Conservation (phyloP, 305 asterid species). For the Fraxinus xanthoxyloides region DNA sequence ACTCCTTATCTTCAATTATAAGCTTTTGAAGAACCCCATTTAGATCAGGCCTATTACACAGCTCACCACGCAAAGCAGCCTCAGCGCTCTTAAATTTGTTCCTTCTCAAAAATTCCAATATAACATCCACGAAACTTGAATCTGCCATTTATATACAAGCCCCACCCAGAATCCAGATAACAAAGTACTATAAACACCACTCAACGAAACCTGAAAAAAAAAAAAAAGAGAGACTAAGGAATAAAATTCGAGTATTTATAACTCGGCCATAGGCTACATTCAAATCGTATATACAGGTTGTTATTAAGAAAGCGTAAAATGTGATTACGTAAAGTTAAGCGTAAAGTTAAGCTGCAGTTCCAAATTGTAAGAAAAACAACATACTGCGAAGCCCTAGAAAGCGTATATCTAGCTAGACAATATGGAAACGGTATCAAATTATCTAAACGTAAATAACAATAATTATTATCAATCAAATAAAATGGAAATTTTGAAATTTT, state of each 20-base stretch:
- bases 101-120: slow-evolving; percentile 65
- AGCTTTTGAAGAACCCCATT: slow-evolving; percentile 61
- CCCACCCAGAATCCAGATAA: slow-evolving; percentile 20
- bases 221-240: neutral
- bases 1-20: slow-evolving; percentile 49
- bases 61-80: slow-evolving; percentile 77
- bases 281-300: neutral
- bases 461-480: neutral
- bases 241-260: slow-evolving; percentile 19
- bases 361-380: neutral
- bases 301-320: neutral
- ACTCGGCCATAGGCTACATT: slow-evolving; percentile 11
- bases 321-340: neutral
- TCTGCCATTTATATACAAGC: slow-evolving; percentile 57
- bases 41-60: slow-evolving; percentile 65
- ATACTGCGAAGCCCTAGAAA: neutral
- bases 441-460: neutral
- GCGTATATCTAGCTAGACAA: neutral
- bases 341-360: neutral
- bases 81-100: slow-evolving; percentile 81
- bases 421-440: slow-evolving; percentile 2
- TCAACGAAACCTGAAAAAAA: slow-evolving; percentile 47
- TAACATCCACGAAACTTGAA: slow-evolving; percentile 64
- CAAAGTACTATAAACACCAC: slow-evolving; percentile 32
- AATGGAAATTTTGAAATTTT: neutral